Evolutionary conservation across 441 rosid species (phyloP), one percentile per base, ranked within the genome.

Genomic region (Gossypium laxum): DNA sequence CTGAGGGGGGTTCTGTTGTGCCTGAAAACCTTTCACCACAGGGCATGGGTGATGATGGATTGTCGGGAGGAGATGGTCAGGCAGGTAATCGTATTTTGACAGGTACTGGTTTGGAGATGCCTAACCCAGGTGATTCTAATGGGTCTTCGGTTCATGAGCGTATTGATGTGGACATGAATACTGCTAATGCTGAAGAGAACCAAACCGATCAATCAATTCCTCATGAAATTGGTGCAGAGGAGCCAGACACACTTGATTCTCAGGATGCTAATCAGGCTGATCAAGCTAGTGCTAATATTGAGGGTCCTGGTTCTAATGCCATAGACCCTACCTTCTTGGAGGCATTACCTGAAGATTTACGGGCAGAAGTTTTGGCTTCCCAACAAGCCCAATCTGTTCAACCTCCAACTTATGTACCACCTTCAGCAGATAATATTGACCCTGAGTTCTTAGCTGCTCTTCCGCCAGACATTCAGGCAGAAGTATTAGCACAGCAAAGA

Each of bases 401-500:
- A 76, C 95, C 92, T 81, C 96, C 98, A 73, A 78, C 85, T 72
- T 91, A 86, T 81, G 86, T 81, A 51, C 93, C 97, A 1, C 96
- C 97, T 81, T 75, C 97, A 47, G 96, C 88, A 67, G 97, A 91
- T 62, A 96, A 92, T 67, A 95, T 95, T 79, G 98, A 95, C 86
- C 98, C 96, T 14, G 97, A 95, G 79, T 95, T 95, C 81, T 82
- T 95, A 82, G 98, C 99, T 73, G 98, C 99, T 64, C 92, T 95
- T 74, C 99, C 99, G 14, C 95, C 93, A 47, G 99, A 95, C 76
- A 95, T 95, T 73, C 99, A 92, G 80, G 91, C 98, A 73, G 99
- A 95, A 81, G 99, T 95, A 75, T 82, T 95, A 84, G 97, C 99
- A 70, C 99, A 95, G 75, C 99, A 95, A 82, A 86, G 98, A 80